These are phyloP conservation scores for Ogataea thermomethanolica DNA, from an alignment of 805 yeast genomes.

Conservation along the genomic window DNA sequence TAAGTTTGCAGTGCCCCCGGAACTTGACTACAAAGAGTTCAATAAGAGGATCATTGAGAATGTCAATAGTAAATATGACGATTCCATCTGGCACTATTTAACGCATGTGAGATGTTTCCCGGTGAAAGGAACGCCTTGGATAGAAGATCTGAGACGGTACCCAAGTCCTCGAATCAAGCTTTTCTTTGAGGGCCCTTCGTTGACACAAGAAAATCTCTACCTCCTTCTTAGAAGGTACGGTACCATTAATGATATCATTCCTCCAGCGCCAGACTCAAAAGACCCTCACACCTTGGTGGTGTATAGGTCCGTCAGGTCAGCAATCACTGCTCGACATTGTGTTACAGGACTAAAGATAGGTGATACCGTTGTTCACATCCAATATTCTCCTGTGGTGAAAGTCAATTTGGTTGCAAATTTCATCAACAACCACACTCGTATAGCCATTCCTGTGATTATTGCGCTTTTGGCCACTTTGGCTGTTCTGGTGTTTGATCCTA, in stretches of 20 bases:
- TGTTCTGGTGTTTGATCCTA: slow-evolving; percentile 87
- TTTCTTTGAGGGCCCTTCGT: slow-evolving; percentile 68
- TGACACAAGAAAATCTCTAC: slow-evolving; percentile 77
- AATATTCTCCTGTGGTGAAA: slow-evolving; percentile 56
- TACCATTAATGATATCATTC: slow-evolving; percentile 66
- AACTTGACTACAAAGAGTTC: slow-evolving; percentile 46
- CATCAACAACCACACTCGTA: slow-evolving; percentile 72
- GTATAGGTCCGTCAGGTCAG: slow-evolving; percentile 58
- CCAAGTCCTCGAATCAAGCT: slow-evolving; percentile 66
- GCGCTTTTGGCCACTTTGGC: slow-evolving; percentile 81
- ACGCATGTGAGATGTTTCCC: slow-evolving; percentile 56
- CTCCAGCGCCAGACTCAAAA: slow-evolving; percentile 46
- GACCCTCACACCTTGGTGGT: slow-evolving; percentile 48
- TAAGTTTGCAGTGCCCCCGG: slow-evolving; percentile 60
- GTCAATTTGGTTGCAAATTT: slow-evolving; percentile 54
- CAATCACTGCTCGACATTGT: slow-evolving; percentile 88
- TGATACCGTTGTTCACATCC: slow-evolving; percentile 67
- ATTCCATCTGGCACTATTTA: slow-evolving; percentile 39
- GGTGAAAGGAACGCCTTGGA: slow-evolving; percentile 94
- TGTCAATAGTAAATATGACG: slow-evolving; percentile 28
- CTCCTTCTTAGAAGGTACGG: slow-evolving; percentile 86
- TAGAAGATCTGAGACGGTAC: slow-evolving; percentile 81
- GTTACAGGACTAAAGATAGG: slow-evolving; percentile 71
- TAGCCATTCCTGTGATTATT: slow-evolving; percentile 73
- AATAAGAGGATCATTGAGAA: slow-evolving; percentile 44